Evolutionary conservation across 768 basidiomycete species (phyloP), one percentile per base, ranked within the genome.

Genomic region (Boletus vermiculosoides): DNA sequence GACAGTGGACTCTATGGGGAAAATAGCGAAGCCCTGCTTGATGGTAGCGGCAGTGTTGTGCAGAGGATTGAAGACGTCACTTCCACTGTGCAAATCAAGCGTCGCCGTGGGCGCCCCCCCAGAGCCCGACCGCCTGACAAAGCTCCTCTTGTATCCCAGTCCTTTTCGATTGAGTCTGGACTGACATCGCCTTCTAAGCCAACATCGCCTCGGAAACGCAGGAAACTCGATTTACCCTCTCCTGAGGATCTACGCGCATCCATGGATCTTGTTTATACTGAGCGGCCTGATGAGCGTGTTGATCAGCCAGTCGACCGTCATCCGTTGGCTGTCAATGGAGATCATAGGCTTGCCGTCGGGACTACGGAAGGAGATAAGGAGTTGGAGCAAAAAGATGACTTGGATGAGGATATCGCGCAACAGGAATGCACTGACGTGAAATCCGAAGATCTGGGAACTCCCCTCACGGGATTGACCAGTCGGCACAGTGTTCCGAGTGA

Each of bases 401-500:
- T 44, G 23, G 42, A 28, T 10, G 39, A 56, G 44, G 54, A 37
- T 34, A 34, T 45, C 6, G 34, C 42, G 12, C 59, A 45, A 54
- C 59, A 45, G 9, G 64, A 63, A 34, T 59, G 52, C 55, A n/a
- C 55, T 22, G 76, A 74, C 48, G 73, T 78, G 42, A 81, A 81
- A 65, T 77, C 77, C n/a, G 84, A 85, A 65, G 83, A 83, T 55
- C 60, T 72, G 52, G 80, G 74, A 31, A 84, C 83, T 31, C 81
- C 83, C 1, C 67, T 79, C 45, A 83, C 79, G 7, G 77, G 70
- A 22, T 61, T 73, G 54, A 77, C 80, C 48, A 81, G 80, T 60
- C 75, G 76, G 56, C 81, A 80, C 63, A 85, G 84, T 59, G 74
- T 77, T 55, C 80, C 81, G 31, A 84, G 80, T 63, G 86, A 86